Evolutionary conservation across 306 rosid genomes (phyloP).

Genomic region (Vigna hirtella): DNA sequence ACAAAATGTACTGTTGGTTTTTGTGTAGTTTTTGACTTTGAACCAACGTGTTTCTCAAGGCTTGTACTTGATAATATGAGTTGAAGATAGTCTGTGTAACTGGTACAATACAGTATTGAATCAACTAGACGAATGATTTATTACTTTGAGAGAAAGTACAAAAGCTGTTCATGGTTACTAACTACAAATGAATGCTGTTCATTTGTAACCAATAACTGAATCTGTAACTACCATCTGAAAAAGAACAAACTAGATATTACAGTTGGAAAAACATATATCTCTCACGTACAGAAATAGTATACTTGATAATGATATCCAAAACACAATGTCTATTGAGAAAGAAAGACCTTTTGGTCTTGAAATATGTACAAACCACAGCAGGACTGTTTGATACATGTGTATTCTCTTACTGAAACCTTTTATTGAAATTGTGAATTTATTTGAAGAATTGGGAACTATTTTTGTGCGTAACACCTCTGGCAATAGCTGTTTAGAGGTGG

Average conservation of each 20-base stretch:
- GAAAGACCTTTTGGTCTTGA: constrained; percentile 30
- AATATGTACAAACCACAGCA: not conserved
- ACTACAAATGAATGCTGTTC: too few relatives aligned
- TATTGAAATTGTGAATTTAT: not conserved
- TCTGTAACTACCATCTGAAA: too few relatives aligned
- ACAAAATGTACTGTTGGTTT: constrained; percentile 20
- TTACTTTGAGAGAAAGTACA: too few relatives aligned
- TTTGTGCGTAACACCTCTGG: not conserved
- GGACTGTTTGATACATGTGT: not conserved
- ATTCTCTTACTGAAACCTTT: not conserved
- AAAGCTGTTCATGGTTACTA: too few relatives aligned
- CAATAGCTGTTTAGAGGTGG: not conserved
- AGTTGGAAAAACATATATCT: too few relatives aligned
- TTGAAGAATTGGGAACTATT: not conserved
- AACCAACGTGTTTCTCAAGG: constrained; percentile 14
- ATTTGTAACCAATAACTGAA: too few relatives aligned
- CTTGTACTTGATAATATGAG: not conserved
- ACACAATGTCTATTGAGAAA: not conserved
- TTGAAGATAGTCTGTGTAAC: constrained; percentile 6
- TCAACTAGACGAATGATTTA: too few relatives aligned
- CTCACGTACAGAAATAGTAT: too few relatives aligned
- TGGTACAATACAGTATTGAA: not conserved
- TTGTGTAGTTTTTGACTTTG: constrained; percentile 26
- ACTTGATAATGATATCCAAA: not conserved
- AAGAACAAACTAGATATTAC: too few relatives aligned